A percentile compares a stretch with the other conserved stretches of the same genome.
Evolutionary conservation across 495 filamentous ascomycete species (phyloP).

Genomic region (Penicillium dipodomyicola): DNA sequence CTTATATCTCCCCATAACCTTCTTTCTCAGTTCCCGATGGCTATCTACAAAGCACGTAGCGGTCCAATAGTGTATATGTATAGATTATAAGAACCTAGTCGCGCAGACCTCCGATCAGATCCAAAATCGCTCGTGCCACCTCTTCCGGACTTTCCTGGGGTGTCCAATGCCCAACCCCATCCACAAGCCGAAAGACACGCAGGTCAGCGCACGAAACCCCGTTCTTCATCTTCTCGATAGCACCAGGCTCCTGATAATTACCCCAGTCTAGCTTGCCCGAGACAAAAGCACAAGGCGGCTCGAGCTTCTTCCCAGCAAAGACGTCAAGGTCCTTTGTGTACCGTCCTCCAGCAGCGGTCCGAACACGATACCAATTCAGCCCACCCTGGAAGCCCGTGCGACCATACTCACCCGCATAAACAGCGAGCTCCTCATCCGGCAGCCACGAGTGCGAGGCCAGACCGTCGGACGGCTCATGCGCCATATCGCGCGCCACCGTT

Average conservation of each 20-base stretch:
- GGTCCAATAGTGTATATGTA: not conserved
- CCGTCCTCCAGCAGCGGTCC: constrained; percentile 46
- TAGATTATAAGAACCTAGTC: not conserved
- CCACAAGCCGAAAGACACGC: constrained; percentile 48
- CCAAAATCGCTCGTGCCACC: constrained; percentile 50
- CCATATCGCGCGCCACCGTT: constrained; percentile 53
- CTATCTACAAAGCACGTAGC: not conserved
- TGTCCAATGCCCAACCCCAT: constrained; percentile 65
- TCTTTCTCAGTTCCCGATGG: not conserved
- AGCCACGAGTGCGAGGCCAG: constrained; percentile 48
- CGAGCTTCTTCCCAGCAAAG: constrained; percentile 62
- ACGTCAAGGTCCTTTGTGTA: constrained; percentile 51
- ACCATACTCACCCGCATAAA: constrained; percentile 59
- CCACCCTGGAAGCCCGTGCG: constrained; percentile 72
- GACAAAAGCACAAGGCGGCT: constrained; percentile 59
- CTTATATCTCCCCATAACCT: not conserved
- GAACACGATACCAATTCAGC: constrained; percentile 66
- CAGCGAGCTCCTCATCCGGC: constrained; percentile 51
- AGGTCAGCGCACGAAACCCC: constrained; percentile 50
- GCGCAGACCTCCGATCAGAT: constrained; percentile 31
- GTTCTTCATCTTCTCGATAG: constrained; percentile 53
- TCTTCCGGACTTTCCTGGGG: constrained; percentile 62
- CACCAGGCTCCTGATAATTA: constrained; percentile 63
- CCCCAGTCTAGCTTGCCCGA: constrained; percentile 64
- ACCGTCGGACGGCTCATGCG: constrained; percentile 38